Evolutionary conservation across 305 asterid genomes (phyloP).

Genomic region (Coffea humblotiana): DNA sequence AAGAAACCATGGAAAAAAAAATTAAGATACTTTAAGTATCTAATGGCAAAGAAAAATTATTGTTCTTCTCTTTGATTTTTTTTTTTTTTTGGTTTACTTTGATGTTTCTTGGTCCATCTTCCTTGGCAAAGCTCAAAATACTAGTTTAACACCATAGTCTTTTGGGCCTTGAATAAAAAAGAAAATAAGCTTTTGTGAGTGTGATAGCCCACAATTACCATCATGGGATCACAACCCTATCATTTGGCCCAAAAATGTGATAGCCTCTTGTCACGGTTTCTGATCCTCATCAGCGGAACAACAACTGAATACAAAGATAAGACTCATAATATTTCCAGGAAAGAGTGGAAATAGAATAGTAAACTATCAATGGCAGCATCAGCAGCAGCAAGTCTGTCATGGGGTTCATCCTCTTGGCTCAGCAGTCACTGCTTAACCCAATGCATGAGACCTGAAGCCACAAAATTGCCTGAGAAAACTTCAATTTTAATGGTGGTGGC

Average conservation of each 20-base stretch:
- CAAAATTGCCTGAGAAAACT: constrained; percentile 30
- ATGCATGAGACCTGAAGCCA: constrained; percentile 29
- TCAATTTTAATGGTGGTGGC: constrained; percentile 55
- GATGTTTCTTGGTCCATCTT: not conserved
- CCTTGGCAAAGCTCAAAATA: not conserved
- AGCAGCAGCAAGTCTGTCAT: constrained; percentile 50
- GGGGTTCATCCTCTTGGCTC: constrained; percentile 72
- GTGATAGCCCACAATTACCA: too few relatives aligned
- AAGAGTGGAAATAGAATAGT: not conserved
- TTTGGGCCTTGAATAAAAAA: not conserved
- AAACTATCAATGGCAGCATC: constrained; percentile 61
- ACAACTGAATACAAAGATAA: not conserved
- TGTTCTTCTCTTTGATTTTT: not conserved
- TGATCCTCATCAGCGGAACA: not conserved
- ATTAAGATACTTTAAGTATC: too few relatives aligned
- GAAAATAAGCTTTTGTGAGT: too few relatives aligned
- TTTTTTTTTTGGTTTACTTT: too few relatives aligned
- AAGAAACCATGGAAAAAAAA: too few relatives aligned
- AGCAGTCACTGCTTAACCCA: constrained; percentile 43
- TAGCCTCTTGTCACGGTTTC: not conserved
- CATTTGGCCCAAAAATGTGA: not conserved
- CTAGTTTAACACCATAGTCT: not conserved
- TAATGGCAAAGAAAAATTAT: too few relatives aligned
- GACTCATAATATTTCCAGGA: not conserved
- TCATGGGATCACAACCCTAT: not conserved